phyloP scores from a whole-genome alignment of 345 rosid genomes.

The Citrus inodora region DNA sequence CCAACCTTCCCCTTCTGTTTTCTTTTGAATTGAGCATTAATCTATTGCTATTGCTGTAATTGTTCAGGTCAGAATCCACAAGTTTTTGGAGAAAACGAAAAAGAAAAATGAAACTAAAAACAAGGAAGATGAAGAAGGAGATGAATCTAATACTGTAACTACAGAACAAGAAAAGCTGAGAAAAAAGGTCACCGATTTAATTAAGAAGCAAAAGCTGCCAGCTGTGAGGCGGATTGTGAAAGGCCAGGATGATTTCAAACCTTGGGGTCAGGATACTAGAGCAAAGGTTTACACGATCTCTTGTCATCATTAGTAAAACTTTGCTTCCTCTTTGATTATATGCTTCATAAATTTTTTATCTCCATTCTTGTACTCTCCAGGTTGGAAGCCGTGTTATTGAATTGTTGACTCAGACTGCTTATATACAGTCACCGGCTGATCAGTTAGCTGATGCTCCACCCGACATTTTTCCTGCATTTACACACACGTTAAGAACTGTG shows the following conservation, averaged over 20 bases:
- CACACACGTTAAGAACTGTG: constrained; percentile 55
- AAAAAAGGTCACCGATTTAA: constrained; percentile 66
- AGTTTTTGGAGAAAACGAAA: constrained; percentile 78
- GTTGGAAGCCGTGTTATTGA: constrained; percentile 95
- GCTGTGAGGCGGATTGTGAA: constrained; percentile 80
- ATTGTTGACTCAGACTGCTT: constrained; percentile 73
- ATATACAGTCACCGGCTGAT: constrained; percentile 73
- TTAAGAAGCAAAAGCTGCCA: constrained; percentile 75
- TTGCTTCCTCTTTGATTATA: neutral
- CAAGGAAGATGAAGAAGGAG: constrained; percentile 37
- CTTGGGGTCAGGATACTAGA: constrained; percentile 69
- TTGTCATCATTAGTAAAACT: constrained; percentile 9
- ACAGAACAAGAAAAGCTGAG: constrained; percentile 64
- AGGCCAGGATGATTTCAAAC: constrained; percentile 57
- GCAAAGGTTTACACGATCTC: constrained; percentile 74
- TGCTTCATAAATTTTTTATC: constrained; percentile 6
- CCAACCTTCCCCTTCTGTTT: neutral
- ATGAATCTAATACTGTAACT: constrained; percentile 34
- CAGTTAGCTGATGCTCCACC: constrained; percentile 66
- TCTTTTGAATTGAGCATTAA: constrained; percentile 9
- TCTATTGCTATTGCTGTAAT: constrained; percentile 11
- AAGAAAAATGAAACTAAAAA: constrained; percentile 41
- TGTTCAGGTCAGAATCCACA: constrained; percentile 65
- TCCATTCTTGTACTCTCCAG: constrained; percentile 33
- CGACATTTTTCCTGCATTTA: constrained; percentile 91